Evolutionary conservation across 1,139 yeast species (phyloP), one percentile per base, ranked within the genome.

Genomic region (Yamadazyma friedrichii): DNA sequence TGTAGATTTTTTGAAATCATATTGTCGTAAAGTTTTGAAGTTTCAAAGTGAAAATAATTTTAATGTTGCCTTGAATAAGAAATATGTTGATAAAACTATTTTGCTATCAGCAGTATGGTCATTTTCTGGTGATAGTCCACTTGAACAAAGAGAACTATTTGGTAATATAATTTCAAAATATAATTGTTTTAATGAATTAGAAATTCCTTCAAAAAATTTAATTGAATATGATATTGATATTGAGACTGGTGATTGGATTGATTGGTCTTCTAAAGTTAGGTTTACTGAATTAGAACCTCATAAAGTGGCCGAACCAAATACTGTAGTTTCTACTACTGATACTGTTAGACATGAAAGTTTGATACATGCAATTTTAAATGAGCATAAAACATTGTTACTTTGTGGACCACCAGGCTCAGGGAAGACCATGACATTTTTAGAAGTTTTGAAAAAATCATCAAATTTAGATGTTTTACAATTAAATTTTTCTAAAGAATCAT

Each of bases 371-470:
- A 61, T 87, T 5, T 55, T 91, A 31, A 68, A 70, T 31, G 79
- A 80, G 35, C 84, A 78, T 43, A 65, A 67, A 36, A 80, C 95
- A 0, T 60, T 88, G 17, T 67, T 93, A 26, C 68, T 93, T 27
- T 89, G 96, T 64, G 98, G 98, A 4, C 98, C 98, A 0, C 98
- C 98, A 0, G 98, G 98, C 3, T 85, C 96, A 0, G 98, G 98
- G 47, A 93, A 93, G 57, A 91, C 98, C 0, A 91, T 91, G 98
- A 82, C 93, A 0, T 63, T 93, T 24, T 74, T 87, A 49, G 81
- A 84, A 41, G 82, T 89, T 0, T 61, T 93, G 35, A 67, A 87
- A 38, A 73, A 71, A 41, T 70, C 84, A 0, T 75, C 82, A 0
- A 68, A 73, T 22, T 66, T 81, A 44, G 87, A 83, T 31, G 67